phyloP scores from a whole-genome alignment of 257 asterid species.

The Gardenia jasminoides region DNA sequence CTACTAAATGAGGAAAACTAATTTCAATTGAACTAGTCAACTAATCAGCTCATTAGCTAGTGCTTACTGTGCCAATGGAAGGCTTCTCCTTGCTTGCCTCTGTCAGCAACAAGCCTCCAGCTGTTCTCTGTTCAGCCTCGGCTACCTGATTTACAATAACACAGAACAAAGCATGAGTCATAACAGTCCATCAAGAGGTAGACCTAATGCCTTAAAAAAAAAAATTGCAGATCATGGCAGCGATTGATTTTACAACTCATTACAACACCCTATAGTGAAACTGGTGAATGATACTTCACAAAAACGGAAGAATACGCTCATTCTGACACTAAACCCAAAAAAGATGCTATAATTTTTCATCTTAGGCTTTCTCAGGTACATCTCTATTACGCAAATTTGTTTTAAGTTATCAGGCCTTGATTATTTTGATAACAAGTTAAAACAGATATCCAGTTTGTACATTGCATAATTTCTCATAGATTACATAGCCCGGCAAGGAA shows the following conservation, averaged over 20 bases:
- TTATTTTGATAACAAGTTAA: background rate
- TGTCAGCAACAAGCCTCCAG: constrained; percentile 84
- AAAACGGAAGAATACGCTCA: background rate
- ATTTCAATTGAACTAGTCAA: background rate
- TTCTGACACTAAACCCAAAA: background rate
- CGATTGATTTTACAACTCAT: background rate
- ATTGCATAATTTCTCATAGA: background rate
- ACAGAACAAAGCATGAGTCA: background rate
- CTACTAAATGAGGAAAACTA: no score
- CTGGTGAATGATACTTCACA: background rate
- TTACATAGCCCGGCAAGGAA: background rate
- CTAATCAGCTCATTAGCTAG: background rate
- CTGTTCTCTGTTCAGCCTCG: constrained; percentile 78
- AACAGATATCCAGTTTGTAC: background rate
- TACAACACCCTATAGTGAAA: background rate
- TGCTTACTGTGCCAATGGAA: constrained; percentile 77
- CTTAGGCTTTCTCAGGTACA: background rate
- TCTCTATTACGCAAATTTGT: background rate
- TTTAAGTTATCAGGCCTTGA: background rate
- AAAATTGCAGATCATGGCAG: background rate
- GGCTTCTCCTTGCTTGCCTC: constrained; percentile 92
- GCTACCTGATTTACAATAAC: constrained; percentile 51
- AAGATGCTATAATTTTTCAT: background rate
- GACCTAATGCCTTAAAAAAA: background rate
- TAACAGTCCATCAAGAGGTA: background rate